phyloP scores from a whole-genome alignment of 169 alveolate species.

The Plasmodium vivax region DNA sequence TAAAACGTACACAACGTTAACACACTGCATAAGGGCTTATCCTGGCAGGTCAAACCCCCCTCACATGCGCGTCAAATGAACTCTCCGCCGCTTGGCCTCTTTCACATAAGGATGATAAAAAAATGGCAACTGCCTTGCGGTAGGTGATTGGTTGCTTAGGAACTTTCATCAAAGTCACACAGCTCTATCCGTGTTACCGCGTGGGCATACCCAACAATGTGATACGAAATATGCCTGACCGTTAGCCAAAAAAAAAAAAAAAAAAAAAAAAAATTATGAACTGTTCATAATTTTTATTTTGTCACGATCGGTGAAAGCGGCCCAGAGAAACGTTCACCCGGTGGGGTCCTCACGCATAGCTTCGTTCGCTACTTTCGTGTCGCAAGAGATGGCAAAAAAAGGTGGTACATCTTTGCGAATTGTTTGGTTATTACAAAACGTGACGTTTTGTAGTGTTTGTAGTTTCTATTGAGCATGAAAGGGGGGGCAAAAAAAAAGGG shows the following conservation, averaged over 20 bases:
- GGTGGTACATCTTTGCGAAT: not conserved
- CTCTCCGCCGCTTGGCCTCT: not conserved
- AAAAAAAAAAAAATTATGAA: conserved; percentile 11
- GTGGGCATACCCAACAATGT: not conserved
- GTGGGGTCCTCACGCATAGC: not conserved
- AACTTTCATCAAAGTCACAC: not conserved
- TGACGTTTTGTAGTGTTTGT: not conserved
- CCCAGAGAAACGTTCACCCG: not conserved
- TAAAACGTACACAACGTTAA: not conserved
- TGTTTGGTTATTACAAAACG: not conserved
- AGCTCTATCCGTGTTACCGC: not conserved
- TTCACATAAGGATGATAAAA: not conserved
- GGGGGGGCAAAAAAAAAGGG: not conserved
- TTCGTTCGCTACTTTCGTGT: not conserved
- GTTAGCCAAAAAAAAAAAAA: not conserved
- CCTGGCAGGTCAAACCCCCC: not conserved
- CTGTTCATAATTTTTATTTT: conserved; percentile 22
- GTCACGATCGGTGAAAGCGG: not conserved
- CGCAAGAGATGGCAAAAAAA: not conserved
- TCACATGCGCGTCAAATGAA: not conserved
- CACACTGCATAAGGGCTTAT: not conserved
- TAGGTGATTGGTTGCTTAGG: not conserved
- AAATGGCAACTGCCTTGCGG: not conserved
- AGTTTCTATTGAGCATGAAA: not conserved
- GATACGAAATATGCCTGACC: not conserved